phyloP scores from a whole-genome alignment of 1,284 basidiomycete genomes.

The Ganoderma meredithae region DNA sequence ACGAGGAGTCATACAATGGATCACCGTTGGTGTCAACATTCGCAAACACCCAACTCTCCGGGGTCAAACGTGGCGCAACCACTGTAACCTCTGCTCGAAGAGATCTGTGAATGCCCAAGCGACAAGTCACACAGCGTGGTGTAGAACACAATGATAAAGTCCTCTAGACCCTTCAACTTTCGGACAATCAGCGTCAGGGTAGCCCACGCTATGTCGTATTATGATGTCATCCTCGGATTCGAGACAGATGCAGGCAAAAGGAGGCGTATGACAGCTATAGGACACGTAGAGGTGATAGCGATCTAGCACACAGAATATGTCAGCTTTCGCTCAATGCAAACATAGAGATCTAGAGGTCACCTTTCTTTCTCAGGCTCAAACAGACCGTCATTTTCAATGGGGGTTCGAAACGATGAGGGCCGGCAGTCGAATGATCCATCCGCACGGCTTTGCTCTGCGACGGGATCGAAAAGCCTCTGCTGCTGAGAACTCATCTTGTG shows the following conservation, averaged over 20 bases:
- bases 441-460: slow-evolving; percentile 27
- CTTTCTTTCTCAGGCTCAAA: slow-evolving; percentile 84
- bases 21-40: slow-evolving; percentile 76
- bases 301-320: slow-evolving; percentile 49
- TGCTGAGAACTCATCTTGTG: background rate
- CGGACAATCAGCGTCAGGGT: slow-evolving; percentile 90
- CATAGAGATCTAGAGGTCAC: slow-evolving; percentile 43
- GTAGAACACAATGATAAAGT: slow-evolving; percentile 70
- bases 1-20: slow-evolving; percentile 70
- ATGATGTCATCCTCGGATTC: background rate
- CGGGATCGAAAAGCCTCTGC: background rate
- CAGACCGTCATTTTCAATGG: slow-evolving; percentile 72
- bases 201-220: slow-evolving; percentile 78
- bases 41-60: slow-evolving; percentile 93
- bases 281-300: slow-evolving; percentile 92
- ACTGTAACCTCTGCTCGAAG: slow-evolving; percentile 17
- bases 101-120: background rate
- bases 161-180: slow-evolving; percentile 91
- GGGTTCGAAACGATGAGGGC: slow-evolving; percentile 74
- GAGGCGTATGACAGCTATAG: slow-evolving; percentile 74
- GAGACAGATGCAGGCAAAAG: background rate
- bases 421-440: slow-evolving; percentile 88
- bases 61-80: slow-evolving; percentile 71
- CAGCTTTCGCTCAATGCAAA: background rate
- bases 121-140: background rate